These are phyloP conservation scores for Pachyrhizus erosus DNA, from an alignment of 306 rosid genomes.

Conservation along the genomic window DNA sequence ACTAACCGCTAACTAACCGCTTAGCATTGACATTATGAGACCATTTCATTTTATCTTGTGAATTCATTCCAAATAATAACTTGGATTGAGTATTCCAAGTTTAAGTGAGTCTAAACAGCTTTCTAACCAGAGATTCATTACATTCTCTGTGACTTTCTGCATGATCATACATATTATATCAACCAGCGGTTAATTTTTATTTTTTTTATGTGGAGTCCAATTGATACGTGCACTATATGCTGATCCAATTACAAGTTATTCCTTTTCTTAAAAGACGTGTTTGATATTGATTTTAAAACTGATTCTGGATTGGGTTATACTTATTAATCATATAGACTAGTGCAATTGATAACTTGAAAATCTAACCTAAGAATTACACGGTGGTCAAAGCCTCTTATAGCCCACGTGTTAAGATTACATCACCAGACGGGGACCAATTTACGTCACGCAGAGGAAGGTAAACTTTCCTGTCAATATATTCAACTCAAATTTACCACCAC, in stretches of 20 bases:
- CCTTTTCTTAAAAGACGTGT: background rate
- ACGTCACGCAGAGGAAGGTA: constrained; percentile 1
- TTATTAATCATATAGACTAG: background rate
- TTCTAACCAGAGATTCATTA: background rate
- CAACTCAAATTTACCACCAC: background rate
- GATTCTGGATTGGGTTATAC: background rate
- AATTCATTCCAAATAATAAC: background rate
- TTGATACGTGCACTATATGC: too few species aligned
- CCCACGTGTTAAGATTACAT: constrained; percentile 16
- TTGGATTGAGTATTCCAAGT: background rate
- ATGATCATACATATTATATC: too few species aligned
- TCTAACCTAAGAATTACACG: background rate
- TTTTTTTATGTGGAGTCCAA: too few species aligned
- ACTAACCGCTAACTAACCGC: background rate
- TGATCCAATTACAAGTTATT: too few species aligned
- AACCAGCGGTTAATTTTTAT: too few species aligned
- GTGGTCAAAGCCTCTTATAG: constrained; percentile 25
- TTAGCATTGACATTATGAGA: background rate
- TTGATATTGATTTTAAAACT: background rate
- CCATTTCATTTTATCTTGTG: background rate
- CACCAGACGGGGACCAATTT: constrained; percentile 13
- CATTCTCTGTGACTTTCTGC: background rate
- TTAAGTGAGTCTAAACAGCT: background rate
- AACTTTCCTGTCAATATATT: background rate
- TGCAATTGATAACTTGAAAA: background rate